phyloP scores from a whole-genome alignment of 768 basidiomycete species.

The Vararia minispora region DNA sequence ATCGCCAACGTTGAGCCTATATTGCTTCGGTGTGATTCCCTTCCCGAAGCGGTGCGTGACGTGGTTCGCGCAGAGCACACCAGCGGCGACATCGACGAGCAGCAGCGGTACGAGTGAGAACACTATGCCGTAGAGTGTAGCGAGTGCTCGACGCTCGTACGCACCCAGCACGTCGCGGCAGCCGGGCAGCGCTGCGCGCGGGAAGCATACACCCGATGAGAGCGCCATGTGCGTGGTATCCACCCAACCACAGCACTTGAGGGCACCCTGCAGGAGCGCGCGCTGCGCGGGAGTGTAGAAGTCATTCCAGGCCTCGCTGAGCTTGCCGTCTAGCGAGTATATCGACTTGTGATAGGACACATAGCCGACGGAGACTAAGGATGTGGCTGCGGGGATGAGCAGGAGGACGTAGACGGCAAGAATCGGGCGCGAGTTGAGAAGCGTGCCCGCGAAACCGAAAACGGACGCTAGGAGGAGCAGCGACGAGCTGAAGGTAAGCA shows the following conservation, averaged over 20 bases:
- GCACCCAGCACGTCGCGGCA: slow-evolving; percentile 50
- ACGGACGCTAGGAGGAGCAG: slow-evolving; percentile 47
- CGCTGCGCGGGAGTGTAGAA: slow-evolving; percentile 45
- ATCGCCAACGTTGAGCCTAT: slow-evolving; percentile 41
- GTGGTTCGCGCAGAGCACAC: slow-evolving; percentile 61
- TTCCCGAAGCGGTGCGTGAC: slow-evolving; percentile 51
- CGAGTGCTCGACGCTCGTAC: slow-evolving; percentile 41
- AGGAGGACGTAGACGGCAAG: slow-evolving; percentile 58
- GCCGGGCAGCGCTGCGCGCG: slow-evolving; percentile 50
- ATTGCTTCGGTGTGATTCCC: slow-evolving; percentile 48
- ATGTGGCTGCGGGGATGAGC: slow-evolving; percentile 51
- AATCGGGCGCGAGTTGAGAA: slow-evolving; percentile 59
- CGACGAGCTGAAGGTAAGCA: slow-evolving; percentile 47
- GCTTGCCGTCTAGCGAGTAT: slow-evolving; percentile 53
- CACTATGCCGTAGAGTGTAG: slow-evolving; percentile 34
- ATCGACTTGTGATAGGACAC: slow-evolving; percentile 48
- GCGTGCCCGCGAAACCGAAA: slow-evolving; percentile 45
- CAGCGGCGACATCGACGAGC: slow-evolving; percentile 43
- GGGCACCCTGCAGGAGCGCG: slow-evolving; percentile 46
- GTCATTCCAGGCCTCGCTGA: slow-evolving; percentile 58
- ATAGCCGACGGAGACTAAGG: slow-evolving; percentile 52
- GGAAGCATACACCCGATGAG: slow-evolving; percentile 47
- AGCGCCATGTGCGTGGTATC: slow-evolving; percentile 48
- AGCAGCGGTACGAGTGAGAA: slow-evolving; percentile 53
- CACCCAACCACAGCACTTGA: slow-evolving; percentile 59